Conservation (phyloP, 179 eudicot genomes). For the Silene coronaria region DNA sequence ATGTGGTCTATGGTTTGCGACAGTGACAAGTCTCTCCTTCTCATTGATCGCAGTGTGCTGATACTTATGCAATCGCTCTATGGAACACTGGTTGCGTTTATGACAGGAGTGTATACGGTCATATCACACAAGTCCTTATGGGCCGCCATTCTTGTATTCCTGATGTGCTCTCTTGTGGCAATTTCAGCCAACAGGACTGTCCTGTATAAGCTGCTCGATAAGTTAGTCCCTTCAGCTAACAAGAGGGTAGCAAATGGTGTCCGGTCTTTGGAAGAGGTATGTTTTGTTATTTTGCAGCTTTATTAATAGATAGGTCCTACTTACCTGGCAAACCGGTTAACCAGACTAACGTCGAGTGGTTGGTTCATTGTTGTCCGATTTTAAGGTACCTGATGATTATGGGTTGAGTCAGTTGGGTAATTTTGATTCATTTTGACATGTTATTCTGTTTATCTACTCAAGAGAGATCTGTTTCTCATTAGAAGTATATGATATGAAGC, state of each 20-base stretch:
- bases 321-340: too few relatives aligned
- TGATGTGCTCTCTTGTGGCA: slow-evolving; percentile 13
- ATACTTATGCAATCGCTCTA: too few relatives aligned
- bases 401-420: too few relatives aligned
- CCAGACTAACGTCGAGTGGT: too few relatives aligned
- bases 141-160: slow-evolving; percentile 11
- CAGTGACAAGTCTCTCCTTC: background rate
- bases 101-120: slow-evolving; percentile 18
- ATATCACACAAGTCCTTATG: slow-evolving; percentile 9
- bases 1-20: slow-evolving; percentile 19
- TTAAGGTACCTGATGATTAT: too few relatives aligned
- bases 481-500: background rate
- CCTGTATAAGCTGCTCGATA: slow-evolving; percentile 4
- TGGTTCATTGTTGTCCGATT: too few relatives aligned
- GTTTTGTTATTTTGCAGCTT: too few relatives aligned
- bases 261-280: slow-evolving; percentile 1
- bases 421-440: too few relatives aligned
- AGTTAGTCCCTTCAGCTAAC: slow-evolving; percentile 4
- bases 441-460: too few relatives aligned
- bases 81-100: slow-evolving; percentile 20
- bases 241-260: background rate
- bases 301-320: too few relatives aligned
- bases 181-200: slow-evolving; percentile 10
- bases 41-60: slow-evolving; percentile 15
- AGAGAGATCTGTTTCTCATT: too few relatives aligned